phyloP scores from a whole-genome alignment of 768 basidiomycete genomes.

The Rhodotorula toruloides region DNA sequence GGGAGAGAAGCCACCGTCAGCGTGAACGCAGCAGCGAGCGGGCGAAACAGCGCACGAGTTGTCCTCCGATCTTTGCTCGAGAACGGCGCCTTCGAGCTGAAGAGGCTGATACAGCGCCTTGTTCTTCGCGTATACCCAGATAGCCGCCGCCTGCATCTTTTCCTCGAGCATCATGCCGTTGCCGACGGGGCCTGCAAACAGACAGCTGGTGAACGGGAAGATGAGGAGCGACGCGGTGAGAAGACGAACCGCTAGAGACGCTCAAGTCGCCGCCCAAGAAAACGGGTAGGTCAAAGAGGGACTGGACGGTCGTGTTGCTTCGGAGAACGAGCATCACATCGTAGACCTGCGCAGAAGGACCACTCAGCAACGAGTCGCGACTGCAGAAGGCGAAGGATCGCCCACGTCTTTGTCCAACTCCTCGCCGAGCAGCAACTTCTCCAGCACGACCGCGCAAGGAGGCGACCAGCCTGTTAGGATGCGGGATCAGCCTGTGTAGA shows the following conservation, averaged over 20 bases:
- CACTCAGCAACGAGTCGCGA: not conserved
- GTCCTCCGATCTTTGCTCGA: slow-evolving; percentile 28
- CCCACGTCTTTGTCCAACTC: slow-evolving; percentile 14
- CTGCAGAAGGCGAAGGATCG: not conserved
- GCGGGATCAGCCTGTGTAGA: not conserved
- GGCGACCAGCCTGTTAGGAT: slow-evolving; percentile 11
- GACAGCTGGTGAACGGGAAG: too few species aligned
- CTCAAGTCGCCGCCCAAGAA: slow-evolving; percentile 11
- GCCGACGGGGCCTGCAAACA: slow-evolving; percentile 20
- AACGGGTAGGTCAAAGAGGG: slow-evolving; percentile 9
- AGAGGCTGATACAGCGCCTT: not conserved
- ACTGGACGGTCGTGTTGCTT: slow-evolving; percentile 13
- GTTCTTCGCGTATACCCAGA: slow-evolving; percentile 14
- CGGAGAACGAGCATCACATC: slow-evolving; percentile 38
- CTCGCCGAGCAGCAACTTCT: slow-evolving; percentile 12
- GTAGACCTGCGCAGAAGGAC: slow-evolving; percentile 16
- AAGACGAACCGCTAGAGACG: slow-evolving; percentile 10
- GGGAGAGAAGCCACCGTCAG: not conserved
- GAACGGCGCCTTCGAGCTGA: slow-evolving; percentile 13
- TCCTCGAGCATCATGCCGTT: slow-evolving; percentile 15
- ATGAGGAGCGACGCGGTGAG: not conserved
- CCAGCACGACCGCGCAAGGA: slow-evolving; percentile 18
- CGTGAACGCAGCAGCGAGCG: not conserved
- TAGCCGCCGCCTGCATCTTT: not conserved
- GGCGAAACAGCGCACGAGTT: not conserved